Conservation (phyloP, 495 filamentous ascomycete genomes). For the Tuber aestivum region DNA sequence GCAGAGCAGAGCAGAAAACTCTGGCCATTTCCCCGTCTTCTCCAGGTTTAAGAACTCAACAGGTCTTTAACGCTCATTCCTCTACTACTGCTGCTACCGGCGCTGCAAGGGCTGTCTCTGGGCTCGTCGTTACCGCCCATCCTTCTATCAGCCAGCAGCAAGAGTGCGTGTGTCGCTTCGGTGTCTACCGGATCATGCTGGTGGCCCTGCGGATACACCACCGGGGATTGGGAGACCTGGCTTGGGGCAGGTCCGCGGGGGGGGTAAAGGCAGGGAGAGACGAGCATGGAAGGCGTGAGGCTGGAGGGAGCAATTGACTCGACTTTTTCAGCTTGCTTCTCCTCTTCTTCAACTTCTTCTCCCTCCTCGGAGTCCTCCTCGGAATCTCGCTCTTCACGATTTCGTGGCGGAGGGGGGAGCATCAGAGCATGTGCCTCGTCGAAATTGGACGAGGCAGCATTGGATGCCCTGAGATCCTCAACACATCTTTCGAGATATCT, state of each 20-base stretch:
- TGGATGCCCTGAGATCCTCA: slow-evolving; percentile 65
- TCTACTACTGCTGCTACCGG: slow-evolving; percentile 40
- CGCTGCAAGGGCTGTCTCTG: slow-evolving; percentile 45
- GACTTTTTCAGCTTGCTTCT: slow-evolving; percentile 34
- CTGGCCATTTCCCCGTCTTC: slow-evolving; percentile 4
- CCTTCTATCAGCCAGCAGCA: slow-evolving; percentile 68
- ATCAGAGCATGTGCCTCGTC: slow-evolving; percentile 32
- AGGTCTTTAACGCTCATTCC: slow-evolving; percentile 79
- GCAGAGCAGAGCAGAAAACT: too few species aligned
- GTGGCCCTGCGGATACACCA: slow-evolving; percentile 43
- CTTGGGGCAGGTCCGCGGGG: slow-evolving; percentile 35
- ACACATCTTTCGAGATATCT: slow-evolving; percentile 91
- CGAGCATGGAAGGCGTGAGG: slow-evolving; percentile 13
- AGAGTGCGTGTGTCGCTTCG: slow-evolving; percentile 70
- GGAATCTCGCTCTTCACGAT: slow-evolving; percentile 17
- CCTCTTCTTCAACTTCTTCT: slow-evolving; percentile 24
- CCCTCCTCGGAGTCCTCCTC: slow-evolving; percentile 42
- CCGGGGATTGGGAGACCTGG: slow-evolving; percentile 48
- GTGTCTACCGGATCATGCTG: slow-evolving; percentile 58
- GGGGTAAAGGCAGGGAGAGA: slow-evolving; percentile 33
- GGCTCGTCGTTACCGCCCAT: background rate
- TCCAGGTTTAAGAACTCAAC: slow-evolving; percentile 55
- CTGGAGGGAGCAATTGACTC: slow-evolving; percentile 25
- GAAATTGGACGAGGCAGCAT: slow-evolving; percentile 31
- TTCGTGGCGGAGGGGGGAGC: slow-evolving; percentile 11